Evolutionary conservation across 2,329 filamentous ascomycete species (phyloP).

Genomic region (Keithomyces neogunnii): DNA sequence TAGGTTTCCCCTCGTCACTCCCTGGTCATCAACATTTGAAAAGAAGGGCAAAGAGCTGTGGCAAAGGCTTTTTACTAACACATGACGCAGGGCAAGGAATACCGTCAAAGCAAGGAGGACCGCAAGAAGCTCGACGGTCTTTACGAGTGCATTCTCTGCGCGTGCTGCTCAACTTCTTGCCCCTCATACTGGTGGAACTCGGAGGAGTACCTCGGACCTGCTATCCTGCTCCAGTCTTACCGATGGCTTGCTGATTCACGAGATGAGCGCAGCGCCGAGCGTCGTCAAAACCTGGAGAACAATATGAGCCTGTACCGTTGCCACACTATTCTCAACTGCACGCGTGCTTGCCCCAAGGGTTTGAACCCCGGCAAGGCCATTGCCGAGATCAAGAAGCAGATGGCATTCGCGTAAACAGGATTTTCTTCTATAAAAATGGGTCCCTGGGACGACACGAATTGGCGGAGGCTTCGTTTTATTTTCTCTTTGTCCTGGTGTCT

Average conservation of each 20-base stretch:
- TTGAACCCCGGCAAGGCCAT: conserved; percentile 93
- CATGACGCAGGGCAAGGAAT: conserved; percentile 68
- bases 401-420: conserved; percentile 46
- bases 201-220: conserved; percentile 95
- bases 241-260: conserved; percentile 93
- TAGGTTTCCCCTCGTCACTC: conserved; percentile 37
- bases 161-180: conserved; percentile 97
- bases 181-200: conserved; percentile 99
- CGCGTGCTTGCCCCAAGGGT: conserved; percentile 94
- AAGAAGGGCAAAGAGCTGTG: background rate
- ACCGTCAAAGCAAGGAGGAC: conserved; percentile 83
- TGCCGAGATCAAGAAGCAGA: conserved; percentile 96
- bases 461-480: background rate
- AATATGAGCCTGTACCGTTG: conserved; percentile 98
- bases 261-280: conserved; percentile 80
- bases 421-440: background rate
- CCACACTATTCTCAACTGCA: conserved; percentile 99
- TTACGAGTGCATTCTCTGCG: conserved; percentile 98
- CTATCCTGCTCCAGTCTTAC: conserved; percentile 95
- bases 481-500: conserved; percentile 1
- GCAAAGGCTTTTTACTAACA: conserved; percentile 5
- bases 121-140: conserved; percentile 95
- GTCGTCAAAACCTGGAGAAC: conserved; percentile 90
- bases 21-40: too few species aligned
- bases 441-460: background rate